Conservation (phyloP, 768 basidiomycete species). For the Dentipellis sp. region DNA sequence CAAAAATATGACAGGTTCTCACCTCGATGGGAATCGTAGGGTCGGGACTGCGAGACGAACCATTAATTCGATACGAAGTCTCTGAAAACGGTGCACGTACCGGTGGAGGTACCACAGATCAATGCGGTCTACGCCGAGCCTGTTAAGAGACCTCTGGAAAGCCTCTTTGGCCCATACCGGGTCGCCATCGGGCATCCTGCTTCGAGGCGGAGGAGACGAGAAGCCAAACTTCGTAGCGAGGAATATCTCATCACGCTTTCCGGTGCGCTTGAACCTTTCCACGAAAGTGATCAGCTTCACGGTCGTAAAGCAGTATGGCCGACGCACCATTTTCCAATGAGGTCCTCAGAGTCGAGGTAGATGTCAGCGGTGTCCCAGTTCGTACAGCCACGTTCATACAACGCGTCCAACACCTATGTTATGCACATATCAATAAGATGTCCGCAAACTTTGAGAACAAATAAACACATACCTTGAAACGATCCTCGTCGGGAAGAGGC, state of each 20-base stretch:
- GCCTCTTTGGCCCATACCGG: slow-evolving; percentile 20
- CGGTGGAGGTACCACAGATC: slow-evolving; percentile 26
- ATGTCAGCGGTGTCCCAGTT: slow-evolving; percentile 39
- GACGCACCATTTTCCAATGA: slow-evolving; percentile 34
- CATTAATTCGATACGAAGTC: background rate
- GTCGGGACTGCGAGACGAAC: background rate
- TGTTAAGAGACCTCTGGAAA: slow-evolving; percentile 17
- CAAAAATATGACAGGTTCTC: background rate
- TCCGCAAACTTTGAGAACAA: background rate
- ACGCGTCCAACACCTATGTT: slow-evolving; percentile 32
- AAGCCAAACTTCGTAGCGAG: slow-evolving; percentile 31
- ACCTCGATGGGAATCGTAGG: slow-evolving; percentile 11
- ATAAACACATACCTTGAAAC: slow-evolving; percentile 31
- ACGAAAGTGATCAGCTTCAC: background rate
- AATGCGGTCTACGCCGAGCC: slow-evolving; percentile 22
- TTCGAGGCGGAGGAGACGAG: background rate
- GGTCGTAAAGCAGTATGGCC: background rate
- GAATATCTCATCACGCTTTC: slow-evolving; percentile 42
- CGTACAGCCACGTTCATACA: slow-evolving; percentile 31
- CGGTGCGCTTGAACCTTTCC: slow-evolving; percentile 44
- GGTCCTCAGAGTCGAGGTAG: slow-evolving; percentile 33
- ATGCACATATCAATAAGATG: background rate
- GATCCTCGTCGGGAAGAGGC: slow-evolving; percentile 41
- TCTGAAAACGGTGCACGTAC: slow-evolving; percentile 6
- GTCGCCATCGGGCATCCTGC: slow-evolving; percentile 15